These are phyloP conservation scores for Paracoccidioides lutzii DNA, from an alignment of 2,329 filamentous ascomycete genomes.

Conservation along the genomic window DNA sequence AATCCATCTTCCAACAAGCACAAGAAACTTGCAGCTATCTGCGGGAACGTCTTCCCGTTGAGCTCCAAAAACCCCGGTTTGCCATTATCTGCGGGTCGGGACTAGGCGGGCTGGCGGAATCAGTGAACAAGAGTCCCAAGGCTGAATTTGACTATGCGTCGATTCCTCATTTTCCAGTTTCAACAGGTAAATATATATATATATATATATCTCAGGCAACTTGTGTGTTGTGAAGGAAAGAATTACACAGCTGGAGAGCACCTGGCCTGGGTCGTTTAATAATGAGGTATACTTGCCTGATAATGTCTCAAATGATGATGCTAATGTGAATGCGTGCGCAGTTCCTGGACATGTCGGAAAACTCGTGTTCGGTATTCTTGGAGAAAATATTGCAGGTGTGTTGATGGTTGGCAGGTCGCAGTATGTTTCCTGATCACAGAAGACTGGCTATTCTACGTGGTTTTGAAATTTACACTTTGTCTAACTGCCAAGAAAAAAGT, in stretches of 20 bases:
- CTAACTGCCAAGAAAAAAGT: slow-evolving; percentile 24
- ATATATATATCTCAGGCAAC: not conserved
- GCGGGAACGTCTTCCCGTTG: slow-evolving; percentile 35
- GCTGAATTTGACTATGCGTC: slow-evolving; percentile 44
- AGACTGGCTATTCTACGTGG: too few relatives aligned
- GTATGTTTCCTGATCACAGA: slow-evolving; percentile 32
- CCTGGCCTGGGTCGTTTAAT: not conserved
- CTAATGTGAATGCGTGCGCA: slow-evolving; percentile 8
- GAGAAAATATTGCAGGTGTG: slow-evolving; percentile 43
- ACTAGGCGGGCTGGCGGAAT: slow-evolving; percentile 45
- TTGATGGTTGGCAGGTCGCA: slow-evolving; percentile 53
- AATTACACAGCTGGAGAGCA: not conserved
- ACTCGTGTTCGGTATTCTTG: slow-evolving; percentile 50
- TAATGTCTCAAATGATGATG: not conserved
- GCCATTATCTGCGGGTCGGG: slow-evolving; percentile 55
- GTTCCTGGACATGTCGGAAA: slow-evolving; percentile 51
- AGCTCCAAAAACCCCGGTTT: slow-evolving; percentile 42
- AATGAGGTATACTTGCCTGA: not conserved
- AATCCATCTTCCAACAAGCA: slow-evolving; percentile 14
- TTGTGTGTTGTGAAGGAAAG: not conserved
- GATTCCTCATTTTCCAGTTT: slow-evolving; percentile 49
- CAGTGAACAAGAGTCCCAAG: slow-evolving; percentile 30
- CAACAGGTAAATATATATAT: slow-evolving; percentile 40
- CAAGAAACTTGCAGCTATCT: slow-evolving; percentile 40
- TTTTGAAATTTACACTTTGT: not conserved